Evolutionary conservation across 805 yeast genomes (phyloP).

Genomic region (Sugiyamaella smithiae): DNA sequence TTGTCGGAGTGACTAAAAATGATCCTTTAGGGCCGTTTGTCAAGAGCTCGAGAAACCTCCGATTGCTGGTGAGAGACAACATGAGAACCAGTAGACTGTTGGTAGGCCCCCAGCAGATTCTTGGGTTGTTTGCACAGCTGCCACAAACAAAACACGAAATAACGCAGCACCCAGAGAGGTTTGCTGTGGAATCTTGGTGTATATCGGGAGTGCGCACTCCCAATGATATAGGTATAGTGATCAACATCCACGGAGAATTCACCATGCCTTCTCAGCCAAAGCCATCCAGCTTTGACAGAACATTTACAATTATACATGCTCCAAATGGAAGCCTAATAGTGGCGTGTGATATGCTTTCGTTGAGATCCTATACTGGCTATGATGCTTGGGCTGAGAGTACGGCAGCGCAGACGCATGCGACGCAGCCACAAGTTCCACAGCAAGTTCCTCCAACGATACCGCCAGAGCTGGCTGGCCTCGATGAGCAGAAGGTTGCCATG

Average conservation of each 20-base stretch:
- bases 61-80: slow-evolving; percentile 52
- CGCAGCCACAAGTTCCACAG: slow-evolving; percentile 18
- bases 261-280: slow-evolving; percentile 34
- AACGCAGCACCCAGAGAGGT: slow-evolving; percentile 57
- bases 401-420: slow-evolving; percentile 13
- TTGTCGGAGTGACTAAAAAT: slow-evolving; percentile 10
- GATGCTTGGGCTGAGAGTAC: slow-evolving; percentile 51
- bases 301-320: slow-evolving; percentile 70
- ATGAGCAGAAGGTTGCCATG: slow-evolving; percentile 57
- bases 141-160: slow-evolving; percentile 81
- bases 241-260: slow-evolving; percentile 80
- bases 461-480: slow-evolving; percentile 38
- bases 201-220: slow-evolving; percentile 49
- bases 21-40: slow-evolving; percentile 46
- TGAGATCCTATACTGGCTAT: slow-evolving; percentile 57
- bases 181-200: slow-evolving; percentile 70
- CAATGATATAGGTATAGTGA: slow-evolving; percentile 70
- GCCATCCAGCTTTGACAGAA: slow-evolving; percentile 80
- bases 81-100: slow-evolving; percentile 55
- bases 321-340: slow-evolving; percentile 69
- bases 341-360: slow-evolving; percentile 76
- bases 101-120: slow-evolving; percentile 67
- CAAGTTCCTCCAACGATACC: slow-evolving; percentile 21
- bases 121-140: slow-evolving; percentile 55
- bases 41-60: slow-evolving; percentile 71